phyloP scores from a whole-genome alignment of 163 green algal genomes.

The Scenedesmus sp. region DNA sequence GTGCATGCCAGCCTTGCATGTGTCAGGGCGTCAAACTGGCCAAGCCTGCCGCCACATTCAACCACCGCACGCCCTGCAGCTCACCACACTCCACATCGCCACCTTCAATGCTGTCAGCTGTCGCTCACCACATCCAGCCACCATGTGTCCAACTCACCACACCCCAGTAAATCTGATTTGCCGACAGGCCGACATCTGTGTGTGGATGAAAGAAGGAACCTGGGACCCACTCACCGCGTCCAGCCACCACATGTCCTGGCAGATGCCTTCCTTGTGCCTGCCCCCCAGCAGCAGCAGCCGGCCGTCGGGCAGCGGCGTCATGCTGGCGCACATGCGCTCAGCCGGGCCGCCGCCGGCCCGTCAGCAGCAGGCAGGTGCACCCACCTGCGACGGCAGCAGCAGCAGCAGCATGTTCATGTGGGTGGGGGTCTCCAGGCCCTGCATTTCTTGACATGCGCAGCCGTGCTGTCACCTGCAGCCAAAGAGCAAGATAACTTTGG shows the following conservation, averaged over 20 bases:
- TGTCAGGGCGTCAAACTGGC: too few species aligned
- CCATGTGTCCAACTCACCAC: constrained; percentile 51
- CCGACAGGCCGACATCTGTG: too few species aligned
- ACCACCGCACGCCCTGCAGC: neutral
- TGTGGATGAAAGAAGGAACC: too few species aligned
- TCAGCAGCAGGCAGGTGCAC: constrained; percentile 1
- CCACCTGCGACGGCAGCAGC: constrained; percentile 32
- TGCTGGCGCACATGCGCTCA: constrained; percentile 69
- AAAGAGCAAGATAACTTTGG: too few species aligned
- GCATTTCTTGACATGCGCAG: too few species aligned
- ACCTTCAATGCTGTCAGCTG: too few species aligned
- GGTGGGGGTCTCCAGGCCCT: too few species aligned
- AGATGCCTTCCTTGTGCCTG: constrained; percentile 65
- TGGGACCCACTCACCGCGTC: constrained; percentile 1
- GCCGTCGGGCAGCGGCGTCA: constrained; percentile 54
- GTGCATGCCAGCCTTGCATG: too few species aligned
- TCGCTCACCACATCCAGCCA: constrained; percentile 34
- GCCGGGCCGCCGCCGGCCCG: constrained; percentile 2
- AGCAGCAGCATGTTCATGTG: neutral
- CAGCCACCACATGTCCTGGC: constrained; percentile 58
- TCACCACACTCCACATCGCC: too few species aligned
- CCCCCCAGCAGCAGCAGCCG: constrained; percentile 66
- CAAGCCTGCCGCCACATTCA: too few species aligned
- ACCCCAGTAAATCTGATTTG: neutral
- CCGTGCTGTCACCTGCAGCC: too few species aligned